Evolutionary conservation across 345 rosid genomes (phyloP).

Genomic region (Salix viminalis): DNA sequence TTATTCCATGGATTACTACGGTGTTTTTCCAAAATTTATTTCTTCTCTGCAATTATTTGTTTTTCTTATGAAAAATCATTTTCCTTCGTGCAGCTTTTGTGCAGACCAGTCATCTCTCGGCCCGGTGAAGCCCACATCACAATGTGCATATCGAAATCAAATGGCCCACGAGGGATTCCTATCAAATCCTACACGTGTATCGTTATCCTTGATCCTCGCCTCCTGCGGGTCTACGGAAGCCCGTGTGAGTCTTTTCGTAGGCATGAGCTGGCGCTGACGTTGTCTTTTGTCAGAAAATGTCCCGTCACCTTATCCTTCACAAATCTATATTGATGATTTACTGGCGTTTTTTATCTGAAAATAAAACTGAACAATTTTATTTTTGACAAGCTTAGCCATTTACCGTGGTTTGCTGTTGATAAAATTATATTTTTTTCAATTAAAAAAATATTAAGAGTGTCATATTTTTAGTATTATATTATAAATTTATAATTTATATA

Average conservation of each 20-base stretch:
- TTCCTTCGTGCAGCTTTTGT: not conserved
- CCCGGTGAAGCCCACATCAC: not conserved
- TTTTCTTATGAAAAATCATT: not conserved
- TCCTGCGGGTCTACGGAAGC: not conserved
- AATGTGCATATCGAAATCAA: not conserved
- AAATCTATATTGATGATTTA: not conserved
- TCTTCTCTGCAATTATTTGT: too few relatives aligned
- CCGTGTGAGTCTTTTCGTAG: not conserved
- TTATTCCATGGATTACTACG: too few relatives aligned
- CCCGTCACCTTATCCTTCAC: not conserved
- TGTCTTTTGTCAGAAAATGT: not conserved
- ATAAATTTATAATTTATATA: too few relatives aligned
- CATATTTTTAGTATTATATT: too few relatives aligned
- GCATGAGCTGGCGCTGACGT: conserved; percentile 25
- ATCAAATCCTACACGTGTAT: conserved; percentile 16
- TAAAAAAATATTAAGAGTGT: too few relatives aligned
- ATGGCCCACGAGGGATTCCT: not conserved
- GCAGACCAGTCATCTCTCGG: not conserved
- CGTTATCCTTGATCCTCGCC: not conserved
- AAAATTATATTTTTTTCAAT: too few relatives aligned
- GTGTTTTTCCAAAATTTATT: too few relatives aligned
- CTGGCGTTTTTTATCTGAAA: too few relatives aligned
- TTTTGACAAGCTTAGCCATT: too few relatives aligned
- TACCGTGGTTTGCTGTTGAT: too few relatives aligned
- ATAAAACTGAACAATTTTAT: too few relatives aligned